Evolutionary conservation across 2,329 filamentous ascomycete species (phyloP), one percentile per base, ranked within the genome.

Genomic region (Rutstroemia sp.): DNA sequence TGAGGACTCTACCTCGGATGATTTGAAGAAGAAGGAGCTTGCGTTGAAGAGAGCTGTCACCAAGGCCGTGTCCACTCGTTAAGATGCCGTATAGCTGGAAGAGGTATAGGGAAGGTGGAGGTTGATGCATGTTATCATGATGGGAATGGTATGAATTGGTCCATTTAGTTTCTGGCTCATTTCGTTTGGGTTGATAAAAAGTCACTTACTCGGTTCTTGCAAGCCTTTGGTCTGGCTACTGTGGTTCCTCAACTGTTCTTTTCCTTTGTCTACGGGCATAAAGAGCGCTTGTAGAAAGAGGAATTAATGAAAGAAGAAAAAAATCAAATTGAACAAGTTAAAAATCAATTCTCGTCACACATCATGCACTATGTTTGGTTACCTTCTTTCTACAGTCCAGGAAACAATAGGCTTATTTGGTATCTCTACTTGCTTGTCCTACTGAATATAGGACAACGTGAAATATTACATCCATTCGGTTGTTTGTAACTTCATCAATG

Each of bases 21-120:
- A 99, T 73, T 81, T 99, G 68, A 97, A 95, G 89, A 97, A 97
- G 90, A 95, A 96, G 87, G 94, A 99, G 83, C 81, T 99, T 65
- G 91, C 91, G 60, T 84, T 99, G 64, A 99, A 97, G 90, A 84
- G 94, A 71, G 84, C 95, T 67, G 92, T 99, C 69, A 99, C 94
- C 77, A 99, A 97, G 88, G 92, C 65, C 39, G 95, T 95, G 89
- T 86, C 89, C 64, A 92, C 89, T 71, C 86, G 89, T 76, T 95
- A 92, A 84, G 27, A 14, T 25, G 73, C 44, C 58, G 52, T 34
- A 41, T 61, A 49, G 41, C 52, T 39, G 44, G 53, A 55, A 51
- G 62, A 63, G 61, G 60, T 56, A 57, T 48, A 57, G 56, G 63
- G 57, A 42, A 51, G 60, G 57, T 62, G 57, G 4, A 19, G 63